Percentiles rank a stretch among this genome's conserved stretches.
Conservation (phyloP, 1,139 yeast species). For the Yamadazyma oceani region DNA sequence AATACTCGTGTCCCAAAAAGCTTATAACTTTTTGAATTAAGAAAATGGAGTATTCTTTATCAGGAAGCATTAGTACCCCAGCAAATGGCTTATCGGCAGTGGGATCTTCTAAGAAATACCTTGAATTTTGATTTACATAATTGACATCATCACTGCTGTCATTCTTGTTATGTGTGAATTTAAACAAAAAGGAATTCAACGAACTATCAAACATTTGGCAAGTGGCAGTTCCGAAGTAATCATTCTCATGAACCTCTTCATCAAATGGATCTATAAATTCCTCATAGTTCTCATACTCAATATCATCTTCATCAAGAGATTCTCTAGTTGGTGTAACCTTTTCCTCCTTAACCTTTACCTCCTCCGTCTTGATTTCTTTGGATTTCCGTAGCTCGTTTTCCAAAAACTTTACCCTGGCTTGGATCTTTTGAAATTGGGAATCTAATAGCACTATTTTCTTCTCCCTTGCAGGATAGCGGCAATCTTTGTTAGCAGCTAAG, state of each 20-base stretch:
- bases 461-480: constrained; percentile 15
- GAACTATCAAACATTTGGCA: constrained; percentile 17
- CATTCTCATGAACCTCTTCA: constrained; percentile 7
- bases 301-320: background rate
- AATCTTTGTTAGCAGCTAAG: constrained; percentile 11
- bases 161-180: constrained; percentile 9
- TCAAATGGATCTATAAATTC: constrained; percentile 16
- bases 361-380: background rate
- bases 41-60: constrained; percentile 14
- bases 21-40: constrained; percentile 12
- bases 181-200: constrained; percentile 12
- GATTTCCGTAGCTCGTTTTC: constrained; percentile 12
- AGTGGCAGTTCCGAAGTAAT: constrained; percentile 13
- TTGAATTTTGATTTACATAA: constrained; percentile 2
- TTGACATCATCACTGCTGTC: background rate
- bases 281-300: constrained; percentile 5
- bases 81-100: constrained; percentile 10
- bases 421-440: constrained; percentile 14
- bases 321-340: background rate
- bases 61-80: constrained; percentile 15
- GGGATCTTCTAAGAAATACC: constrained; percentile 11
- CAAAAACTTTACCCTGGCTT: constrained; percentile 8
- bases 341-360: background rate
- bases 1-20: constrained; percentile 14
- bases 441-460: constrained; percentile 14